Conservation (phyloP, 768 basidiomycete species). For the Arthromyces matolae region DNA sequence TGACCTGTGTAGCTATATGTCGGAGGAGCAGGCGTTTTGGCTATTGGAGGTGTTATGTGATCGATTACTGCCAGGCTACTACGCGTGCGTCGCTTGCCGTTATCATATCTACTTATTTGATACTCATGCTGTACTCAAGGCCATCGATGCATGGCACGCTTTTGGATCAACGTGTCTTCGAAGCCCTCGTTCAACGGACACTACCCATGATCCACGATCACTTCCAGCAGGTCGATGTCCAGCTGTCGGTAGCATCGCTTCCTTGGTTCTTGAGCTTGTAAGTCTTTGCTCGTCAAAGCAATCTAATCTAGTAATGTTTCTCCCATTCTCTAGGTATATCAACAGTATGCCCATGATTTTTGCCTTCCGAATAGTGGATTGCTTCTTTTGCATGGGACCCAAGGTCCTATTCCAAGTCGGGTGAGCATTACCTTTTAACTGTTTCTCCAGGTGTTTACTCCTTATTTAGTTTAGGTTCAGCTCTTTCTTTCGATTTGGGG, state of each 20-base stretch:
- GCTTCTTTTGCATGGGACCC: conserved; percentile 98
- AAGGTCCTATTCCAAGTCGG: conserved; percentile 99
- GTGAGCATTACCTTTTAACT: conserved; percentile 41
- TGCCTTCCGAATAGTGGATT: conserved; percentile 95
- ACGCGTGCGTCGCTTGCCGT: conserved; percentile 57
- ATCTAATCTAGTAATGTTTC: neutral
- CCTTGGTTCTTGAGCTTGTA: conserved; percentile 98
- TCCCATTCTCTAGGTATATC: conserved; percentile 54
- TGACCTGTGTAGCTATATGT: conserved; percentile 76
- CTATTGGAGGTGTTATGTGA: conserved; percentile 92
- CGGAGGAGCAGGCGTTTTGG: conserved; percentile 99
- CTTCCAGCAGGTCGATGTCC: conserved; percentile 87
- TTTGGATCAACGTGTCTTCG: conserved; percentile 97
- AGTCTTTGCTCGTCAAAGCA: conserved; percentile 28
- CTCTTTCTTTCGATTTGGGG: neutral
- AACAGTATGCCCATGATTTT: conserved; percentile 98
- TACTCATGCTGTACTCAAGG: conserved; percentile 34
- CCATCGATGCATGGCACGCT: conserved; percentile 99
- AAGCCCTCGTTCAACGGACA: conserved; percentile 84
- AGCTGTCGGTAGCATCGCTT: conserved; percentile 92
- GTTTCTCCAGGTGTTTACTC: conserved; percentile 9
- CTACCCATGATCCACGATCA: conserved; percentile 94
- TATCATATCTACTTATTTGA: neutral
- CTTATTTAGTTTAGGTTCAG: conserved; percentile 50
- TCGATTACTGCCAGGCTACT: conserved; percentile 94